Evolutionary conservation across 2,329 filamentous ascomycete genomes (phyloP).

Genomic region (Purpureocillium takamizusanense): DNA sequence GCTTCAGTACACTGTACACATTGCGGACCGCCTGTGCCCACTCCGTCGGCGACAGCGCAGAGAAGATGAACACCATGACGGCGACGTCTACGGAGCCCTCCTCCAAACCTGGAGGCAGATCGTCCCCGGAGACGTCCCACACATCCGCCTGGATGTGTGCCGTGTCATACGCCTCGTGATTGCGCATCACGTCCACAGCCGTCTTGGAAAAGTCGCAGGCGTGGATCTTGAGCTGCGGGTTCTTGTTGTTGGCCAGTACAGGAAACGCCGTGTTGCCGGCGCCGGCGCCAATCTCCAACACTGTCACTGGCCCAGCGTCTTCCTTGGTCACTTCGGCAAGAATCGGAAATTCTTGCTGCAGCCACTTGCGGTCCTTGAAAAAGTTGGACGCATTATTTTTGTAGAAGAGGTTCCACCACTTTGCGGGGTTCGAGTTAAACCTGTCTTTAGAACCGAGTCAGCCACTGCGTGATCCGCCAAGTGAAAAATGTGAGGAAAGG

Average conservation of each 20-base stretch:
- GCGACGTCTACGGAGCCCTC: conserved; percentile 84
- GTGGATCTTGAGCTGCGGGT: conserved; percentile 72
- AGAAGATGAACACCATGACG: conserved; percentile 96
- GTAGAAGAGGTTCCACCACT: conserved; percentile 98
- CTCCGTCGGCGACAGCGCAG: conserved; percentile 74
- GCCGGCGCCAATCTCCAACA: conserved; percentile 89
- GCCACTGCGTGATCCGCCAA: conserved; percentile 11
- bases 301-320: conserved; percentile 57
- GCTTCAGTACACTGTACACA: conserved; percentile 74
- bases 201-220: conserved; percentile 95
- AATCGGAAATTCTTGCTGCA: conserved; percentile 90
- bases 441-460: conserved; percentile 47
- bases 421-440: conserved; percentile 84
- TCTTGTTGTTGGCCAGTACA: conserved; percentile 74
- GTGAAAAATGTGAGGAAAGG: conserved; percentile 3
- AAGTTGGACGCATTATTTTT: conserved; percentile 96
- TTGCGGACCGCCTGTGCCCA: conserved; percentile 80
- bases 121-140: conserved; percentile 75
- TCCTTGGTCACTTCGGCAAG: conserved; percentile 65
- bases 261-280: conserved; percentile 97
- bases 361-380: conserved; percentile 98
- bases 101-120: conserved; percentile 65
- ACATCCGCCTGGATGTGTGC: conserved; percentile 77
- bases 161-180: conserved; percentile 65
- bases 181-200: conserved; percentile 86